Base-by-base conservation (phyloP, 208 protist species). In the Leishmania major region DNA sequence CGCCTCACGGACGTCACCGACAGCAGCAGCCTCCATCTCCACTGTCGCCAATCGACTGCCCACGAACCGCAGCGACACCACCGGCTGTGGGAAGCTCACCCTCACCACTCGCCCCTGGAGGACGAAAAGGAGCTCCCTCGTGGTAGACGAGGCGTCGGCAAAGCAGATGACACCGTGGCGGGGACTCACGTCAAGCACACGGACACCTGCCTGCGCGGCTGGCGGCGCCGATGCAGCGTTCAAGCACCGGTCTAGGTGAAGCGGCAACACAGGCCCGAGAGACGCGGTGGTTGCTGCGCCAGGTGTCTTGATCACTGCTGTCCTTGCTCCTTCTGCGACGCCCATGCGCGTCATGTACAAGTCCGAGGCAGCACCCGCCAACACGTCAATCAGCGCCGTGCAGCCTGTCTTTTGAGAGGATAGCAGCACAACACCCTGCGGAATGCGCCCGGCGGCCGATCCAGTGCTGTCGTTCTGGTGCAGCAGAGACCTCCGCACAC, bases 71-170 rank as follows among this genome's bases (percentile, higher is more conserved):
- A 89, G 62, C 43, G 75, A 67, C 76, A 47, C 53, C 40, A 89
- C 72, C 22, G 79, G 76, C 53, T 83, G 69, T 60, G 88, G 83
- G 35, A 82, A 79, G 6, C 81, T 78, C 49, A 92, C 88, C 55
- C 78, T 77, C 73, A 94, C 82, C 35, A 90, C 76, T 11, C 78
- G 76, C 69, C 88, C 86, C 11, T 47, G 43, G 31, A 77, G 55
- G 28, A 89, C 79, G 13, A 86, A 72, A 40, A 47, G 67, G 47
- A 80, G 79, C 22, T 53, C 43, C 37, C 19, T 43, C 35, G 78
- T 77, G 19, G 83, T 51, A 0, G 53, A n/a, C 5, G 35, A 22
- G 17, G 62, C 53, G 10, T 40, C 47, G 62, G 78, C 43, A 62
- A 83, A 86, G 83, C 72, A 80, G 17, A 89, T 51, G 57, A 75